Base-by-base conservation (phyloP, 805 yeast species). In the Candida sithepensis region DNA sequence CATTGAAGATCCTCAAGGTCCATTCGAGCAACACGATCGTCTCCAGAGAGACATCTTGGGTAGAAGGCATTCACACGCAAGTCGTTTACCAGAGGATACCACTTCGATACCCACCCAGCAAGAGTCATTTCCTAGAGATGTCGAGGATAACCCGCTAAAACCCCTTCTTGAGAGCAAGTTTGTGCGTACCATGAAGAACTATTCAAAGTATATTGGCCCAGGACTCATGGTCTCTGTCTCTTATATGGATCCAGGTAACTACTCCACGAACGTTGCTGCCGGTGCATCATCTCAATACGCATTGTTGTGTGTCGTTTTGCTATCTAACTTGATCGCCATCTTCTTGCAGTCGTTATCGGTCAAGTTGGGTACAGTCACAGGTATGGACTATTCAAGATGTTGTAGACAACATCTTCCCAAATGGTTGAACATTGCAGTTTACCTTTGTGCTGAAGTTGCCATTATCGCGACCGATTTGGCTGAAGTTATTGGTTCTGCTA, bases 211-310 rank as follows among this genome's bases (percentile, higher is more conserved):
- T 48, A 52, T 74, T 6, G 80, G 80, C 5, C 80, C 79, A 1
- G 79, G 79, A 0, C 49, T 75, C 5, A 70, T 75, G 69, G 70
- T 74, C 10, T 61, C 73, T 21, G 79, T 74, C 34, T 77, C 79
- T 2, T 75, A 75, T 53, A 74, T 75, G 74, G 80, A 75, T 53
- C 80, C 80, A 12, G 80, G 80, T 57, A 75, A 75, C 53, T 73
- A 75, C 51, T 73, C 79, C 23, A 74, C 79, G 1, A 75, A 74
- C 48, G 62, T 72, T 38, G 63, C 72, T 10, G 79, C 77, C 3
- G 80, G 80, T 49, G 73, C 80, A 1, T 55, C 68, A 23, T 73
- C 74, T 51, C 55, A 60, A 49, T 75, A 60, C 54, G 66, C 77
- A 10, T 62, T 75, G 37, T 61, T 75, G 21, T 74, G 72, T 49